Evolutionary conservation across 176 grass and related monocot species (phyloP), one percentile per base, ranked within the genome.

Genomic region (Cenchrus fungigraminus): DNA sequence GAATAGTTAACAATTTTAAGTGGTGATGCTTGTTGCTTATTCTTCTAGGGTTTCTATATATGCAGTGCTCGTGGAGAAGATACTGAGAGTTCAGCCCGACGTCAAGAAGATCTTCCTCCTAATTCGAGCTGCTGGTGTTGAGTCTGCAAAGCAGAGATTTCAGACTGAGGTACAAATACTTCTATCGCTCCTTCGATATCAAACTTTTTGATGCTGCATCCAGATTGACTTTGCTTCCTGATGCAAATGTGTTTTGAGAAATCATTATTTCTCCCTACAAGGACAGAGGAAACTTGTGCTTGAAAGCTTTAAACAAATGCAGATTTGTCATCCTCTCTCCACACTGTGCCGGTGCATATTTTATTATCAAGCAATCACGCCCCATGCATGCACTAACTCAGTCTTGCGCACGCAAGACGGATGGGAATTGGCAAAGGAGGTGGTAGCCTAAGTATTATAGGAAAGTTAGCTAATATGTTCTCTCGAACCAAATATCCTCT

Each of bases 41-140:
- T 50, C 2, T 9, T 3, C 9, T 61, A 31, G 47, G 20, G 3
- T 80, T 15, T 34, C n/a, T 6, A 11, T 50, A 8, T 10, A 11
- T 50, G 47, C 2, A 86, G 77, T 86, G 19, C 85, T 80, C 55
- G 58, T 57, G 68, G 85, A 86, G 49, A 86, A 86, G 57, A 74
- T 86, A 32, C 59, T 86, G 6, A 65, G 85, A 17, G 49, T 73
- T 81, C 85, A 87, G 47, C 85, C 77, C 44, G 69, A 11, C 34
- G 85, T 80, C 46, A 80, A 80, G 46, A 86, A 86, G 46, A 68
- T 73, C 46, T 73, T 65, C 49, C 85, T 87, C 1, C 78, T 82
- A 0, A 42, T 87, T 49, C 78, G 85, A 68, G 78, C 85, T 8
- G 14, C 17, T 2, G 61, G 68, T 17, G 40, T 9, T 0, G 49